Base-by-base conservation (phyloP, 2,329 filamentous ascomycete species). In the Neonectria punicea region DNA sequence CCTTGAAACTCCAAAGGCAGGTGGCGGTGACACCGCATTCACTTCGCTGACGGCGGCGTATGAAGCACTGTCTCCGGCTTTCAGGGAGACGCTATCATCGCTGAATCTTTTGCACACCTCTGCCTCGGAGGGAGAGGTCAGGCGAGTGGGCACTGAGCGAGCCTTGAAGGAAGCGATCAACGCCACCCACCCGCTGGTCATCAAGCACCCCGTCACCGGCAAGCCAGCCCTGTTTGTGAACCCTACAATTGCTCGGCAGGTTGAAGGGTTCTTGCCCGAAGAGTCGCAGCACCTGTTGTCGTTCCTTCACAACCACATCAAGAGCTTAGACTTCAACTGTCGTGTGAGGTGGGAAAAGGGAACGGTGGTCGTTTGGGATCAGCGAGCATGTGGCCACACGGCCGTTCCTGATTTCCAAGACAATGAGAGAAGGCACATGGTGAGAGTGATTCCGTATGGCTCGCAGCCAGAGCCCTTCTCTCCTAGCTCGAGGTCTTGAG, bases 271-370 rank as follows among this genome's bases (percentile, higher is more conserved):
- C 10, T 11, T 77, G 1, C 75, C 75, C 0, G 75, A 77, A 4
- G 75, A 77, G 53, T 77, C 75, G 2, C 71, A 75, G 0, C 56
- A 74, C 20, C 34, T 77, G 4, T 13, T 77, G 1, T 67, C 57
- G 0, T 77, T 77, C 28, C 47, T 77, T 0, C 73, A 77, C 36
- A 70, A 74, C 0, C 75, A 77, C 5, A 74, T 77, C 4, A 58
- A 64, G 1, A 77, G 75, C 11, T n/a, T 77, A 14, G 75, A 77
- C 25, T 77, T 77, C 2, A 71, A 65, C 2, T 77, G 75, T n/a
- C 67, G 75, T 0, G 66, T 77, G 0, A 67, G 58, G 2, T 77
- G 75, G 75, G 75, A 77, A 62, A 72, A 72, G 11, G 73, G 75
- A 0, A 71, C 71, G 1, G 75, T 77, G 0, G 74, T 77, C 2